Conservation (phyloP, 2,329 filamentous ascomycete species). For the Penicillium freii region DNA sequence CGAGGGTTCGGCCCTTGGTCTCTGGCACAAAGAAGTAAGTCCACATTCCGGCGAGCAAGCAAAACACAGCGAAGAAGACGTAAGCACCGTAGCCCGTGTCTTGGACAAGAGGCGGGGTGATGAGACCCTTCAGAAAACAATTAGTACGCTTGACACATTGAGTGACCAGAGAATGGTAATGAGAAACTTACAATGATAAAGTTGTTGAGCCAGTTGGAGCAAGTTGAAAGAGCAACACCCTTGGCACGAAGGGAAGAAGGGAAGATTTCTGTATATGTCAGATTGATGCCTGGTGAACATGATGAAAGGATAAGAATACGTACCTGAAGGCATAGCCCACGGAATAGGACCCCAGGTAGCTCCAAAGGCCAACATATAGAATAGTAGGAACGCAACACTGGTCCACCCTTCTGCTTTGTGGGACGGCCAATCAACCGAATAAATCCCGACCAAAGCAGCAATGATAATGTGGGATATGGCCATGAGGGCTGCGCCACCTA, state of each 20-base stretch:
- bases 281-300: not conserved
- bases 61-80: conserved; percentile 60
- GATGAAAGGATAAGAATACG: not conserved
- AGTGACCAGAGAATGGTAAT: not conserved
- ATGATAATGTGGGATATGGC: conserved; percentile 51
- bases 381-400: conserved; percentile 58
- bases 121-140: conserved; percentile 49
- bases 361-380: conserved; percentile 64
- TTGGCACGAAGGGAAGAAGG: conserved; percentile 61
- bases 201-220: conserved; percentile 64
- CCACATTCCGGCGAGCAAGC: conserved; percentile 51
- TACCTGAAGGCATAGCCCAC: conserved; percentile 44
- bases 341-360: conserved; percentile 56
- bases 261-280: conserved; percentile 59
- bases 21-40: conserved; percentile 57
- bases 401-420: conserved; percentile 56
- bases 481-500: conserved; percentile 49
- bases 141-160: conserved; percentile 13
- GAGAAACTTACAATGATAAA: conserved; percentile 54
- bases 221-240: conserved; percentile 64
- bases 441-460: conserved; percentile 55
- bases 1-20: conserved; percentile 56
- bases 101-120: conserved; percentile 63
- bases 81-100: conserved; percentile 55
- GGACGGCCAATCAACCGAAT: conserved; percentile 50